phyloP scores from a whole-genome alignment of 805 yeast genomes.

The Monosporozyma unispora region DNA sequence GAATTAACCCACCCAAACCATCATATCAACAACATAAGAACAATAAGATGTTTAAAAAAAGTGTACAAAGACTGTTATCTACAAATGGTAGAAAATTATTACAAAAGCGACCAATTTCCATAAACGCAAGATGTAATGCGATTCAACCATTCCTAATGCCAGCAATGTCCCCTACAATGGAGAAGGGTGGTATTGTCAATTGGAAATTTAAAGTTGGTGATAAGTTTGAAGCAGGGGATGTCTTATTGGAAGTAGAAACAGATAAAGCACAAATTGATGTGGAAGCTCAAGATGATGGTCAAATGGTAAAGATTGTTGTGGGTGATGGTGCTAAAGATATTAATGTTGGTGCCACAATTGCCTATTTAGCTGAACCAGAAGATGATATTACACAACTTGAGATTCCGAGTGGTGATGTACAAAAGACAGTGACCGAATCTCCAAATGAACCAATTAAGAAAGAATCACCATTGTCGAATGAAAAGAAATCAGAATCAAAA shows the following conservation, averaged over 20 bases:
- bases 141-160: slow-evolving; percentile 70
- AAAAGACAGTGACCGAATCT: slow-evolving; percentile 5
- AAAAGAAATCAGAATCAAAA: slow-evolving; percentile 10
- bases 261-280: slow-evolving; percentile 79
- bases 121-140: slow-evolving; percentile 5
- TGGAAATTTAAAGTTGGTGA: slow-evolving; percentile 85
- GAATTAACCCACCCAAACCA: not conserved
- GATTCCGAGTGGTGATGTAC: slow-evolving; percentile 35
- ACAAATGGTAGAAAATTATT: not conserved
- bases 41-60: not conserved
- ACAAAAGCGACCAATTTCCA: not conserved
- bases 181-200: slow-evolving; percentile 80
- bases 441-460: slow-evolving; percentile 7
- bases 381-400: slow-evolving; percentile 66
- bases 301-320: slow-evolving; percentile 61
- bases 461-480: not conserved
- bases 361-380: slow-evolving; percentile 76
- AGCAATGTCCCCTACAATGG: slow-evolving; percentile 99
- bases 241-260: slow-evolving; percentile 71
- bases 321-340: slow-evolving; percentile 71
- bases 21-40: not conserved
- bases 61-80: not conserved
- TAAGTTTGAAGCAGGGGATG: slow-evolving; percentile 71
- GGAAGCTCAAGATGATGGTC: slow-evolving; percentile 88
- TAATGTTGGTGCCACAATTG: slow-evolving; percentile 85